Evolutionary conservation across 495 filamentous ascomycete genomes (phyloP).

Genomic region (Lentithecium fluviatile): DNA sequence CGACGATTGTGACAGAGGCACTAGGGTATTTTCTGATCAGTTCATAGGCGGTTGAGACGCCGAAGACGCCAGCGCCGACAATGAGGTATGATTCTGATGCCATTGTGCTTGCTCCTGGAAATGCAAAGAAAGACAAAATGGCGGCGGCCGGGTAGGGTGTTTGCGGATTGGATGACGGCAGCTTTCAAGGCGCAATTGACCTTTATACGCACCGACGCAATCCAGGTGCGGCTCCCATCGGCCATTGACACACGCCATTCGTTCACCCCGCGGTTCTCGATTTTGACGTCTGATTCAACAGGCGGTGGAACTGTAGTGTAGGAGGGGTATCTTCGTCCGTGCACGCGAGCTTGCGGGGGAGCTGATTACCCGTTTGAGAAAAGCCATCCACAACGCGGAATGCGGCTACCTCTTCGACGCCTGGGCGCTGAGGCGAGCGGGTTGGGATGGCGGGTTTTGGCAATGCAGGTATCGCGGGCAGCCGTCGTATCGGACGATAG

Average conservation of each 20-base stretch:
- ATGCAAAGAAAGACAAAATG: background rate
- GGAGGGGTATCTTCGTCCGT: background rate
- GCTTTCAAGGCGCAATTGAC: background rate
- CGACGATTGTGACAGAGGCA: constrained; percentile 53
- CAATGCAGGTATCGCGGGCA: too few relatives aligned
- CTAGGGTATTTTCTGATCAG: constrained; percentile 52
- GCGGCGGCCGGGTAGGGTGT: background rate
- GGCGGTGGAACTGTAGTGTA: background rate
- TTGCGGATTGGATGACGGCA: background rate
- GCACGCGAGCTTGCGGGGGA: background rate
- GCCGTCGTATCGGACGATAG: too few relatives aligned
- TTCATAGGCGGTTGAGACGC: constrained; percentile 60
- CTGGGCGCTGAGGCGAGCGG: too few relatives aligned
- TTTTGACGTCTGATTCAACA: background rate
- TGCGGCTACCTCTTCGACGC: too few relatives aligned
- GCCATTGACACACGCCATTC: background rate
- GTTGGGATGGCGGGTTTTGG: too few relatives aligned
- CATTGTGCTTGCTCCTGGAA: background rate
- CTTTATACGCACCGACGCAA: background rate
- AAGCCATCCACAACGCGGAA: background rate
- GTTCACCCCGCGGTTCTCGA: too few relatives aligned
- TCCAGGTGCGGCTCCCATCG: constrained; percentile 1
- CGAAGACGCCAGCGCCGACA: constrained; percentile 63
- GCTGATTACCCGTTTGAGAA: constrained; percentile 1
- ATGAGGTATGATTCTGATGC: constrained; percentile 52